Evolutionary conservation across 2,329 filamentous ascomycete genomes (phyloP), one percentile per base, ranked within the genome.

Genomic region (Purpureocillium lavendulum): DNA sequence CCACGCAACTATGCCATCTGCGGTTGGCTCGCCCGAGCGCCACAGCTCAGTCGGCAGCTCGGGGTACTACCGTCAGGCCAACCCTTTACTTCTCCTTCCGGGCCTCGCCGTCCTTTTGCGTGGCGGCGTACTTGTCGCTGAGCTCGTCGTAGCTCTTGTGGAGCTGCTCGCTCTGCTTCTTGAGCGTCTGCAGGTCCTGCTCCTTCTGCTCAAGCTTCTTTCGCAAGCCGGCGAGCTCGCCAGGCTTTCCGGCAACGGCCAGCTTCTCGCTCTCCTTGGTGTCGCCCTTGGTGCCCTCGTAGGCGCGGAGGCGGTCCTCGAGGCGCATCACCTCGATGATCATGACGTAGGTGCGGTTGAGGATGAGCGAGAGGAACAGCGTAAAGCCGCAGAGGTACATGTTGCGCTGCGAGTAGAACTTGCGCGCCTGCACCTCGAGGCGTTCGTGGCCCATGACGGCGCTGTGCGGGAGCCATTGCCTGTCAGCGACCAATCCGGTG

Each of bases 371-470:
- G 46, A 98, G 83, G 80, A 98, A 97, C 48, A 98, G 83, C 5
- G 92, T 98, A 75, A 98, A 98, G 54, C 92, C 92, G 66, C 92
- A 97, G 46, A 98, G 88, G 71, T 98, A 98, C 92, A 98, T 98
- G 80, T 98, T 98, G 66, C 92, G 89, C 73, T 98, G 90, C 46
- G 89, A 95, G 77, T 98, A 98, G 75, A 98, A 98, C 70, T 98
- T 98, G 76, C 92, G 88, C 49, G 92, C 90, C 67, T 98, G 92
- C 38, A 97, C 90, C 69, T 98, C 92, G 77, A 94, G 88, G 49
- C 92, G 90, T 62, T 97, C 92, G 59, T 87, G 83, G 48, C 92
- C 90, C 55, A 96, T 80, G 44, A 89, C 80, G 38, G 81, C 77
- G 58, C 84, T 65, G 41, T 65, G 70, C 40, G 39, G 14, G 8